These are phyloP conservation scores for Nidula niveotomentosa DNA, from an alignment of 1,284 basidiomycete genomes.

Conservation along the genomic window DNA sequence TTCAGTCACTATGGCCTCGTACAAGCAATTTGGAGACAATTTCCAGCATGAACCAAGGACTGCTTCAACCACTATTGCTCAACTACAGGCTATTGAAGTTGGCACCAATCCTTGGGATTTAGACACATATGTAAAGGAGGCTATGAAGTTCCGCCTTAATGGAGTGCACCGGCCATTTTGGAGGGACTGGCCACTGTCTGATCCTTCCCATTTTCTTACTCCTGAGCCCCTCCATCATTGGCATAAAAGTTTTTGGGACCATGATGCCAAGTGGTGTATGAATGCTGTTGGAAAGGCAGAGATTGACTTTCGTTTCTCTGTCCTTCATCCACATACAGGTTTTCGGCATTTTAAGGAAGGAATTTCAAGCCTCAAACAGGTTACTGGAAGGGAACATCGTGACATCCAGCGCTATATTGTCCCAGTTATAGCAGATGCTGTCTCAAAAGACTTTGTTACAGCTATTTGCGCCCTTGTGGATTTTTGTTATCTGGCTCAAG, in stretches of 20 bases:
- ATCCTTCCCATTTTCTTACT: slow-evolving; percentile 23
- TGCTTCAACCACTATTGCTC: slow-evolving; percentile 13
- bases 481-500: slow-evolving; percentile 27
- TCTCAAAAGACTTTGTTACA: slow-evolving; percentile 15
- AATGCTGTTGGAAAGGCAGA: slow-evolving; percentile 16
- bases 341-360: slow-evolving; percentile 24
- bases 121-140: slow-evolving; percentile 10
- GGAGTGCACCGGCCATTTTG: slow-evolving; percentile 27
- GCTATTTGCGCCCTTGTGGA: slow-evolving; percentile 25
- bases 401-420: slow-evolving; percentile 25
- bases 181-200: slow-evolving; percentile 21
- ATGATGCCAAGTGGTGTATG: slow-evolving; percentile 25
- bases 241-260: slow-evolving; percentile 28
- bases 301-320: slow-evolving; percentile 24
- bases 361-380: slow-evolving; percentile 25
- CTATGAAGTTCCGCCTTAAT: slow-evolving; percentile 15
- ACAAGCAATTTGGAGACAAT: slow-evolving; percentile 20
- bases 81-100: slow-evolving; percentile 9
- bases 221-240: slow-evolving; percentile 28
- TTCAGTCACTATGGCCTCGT: slow-evolving; percentile 20
- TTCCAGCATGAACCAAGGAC: slow-evolving; percentile 19
- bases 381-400: slow-evolving; percentile 22
- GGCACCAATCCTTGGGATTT: slow-evolving; percentile 14
- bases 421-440: slow-evolving; percentile 22
- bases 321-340: slow-evolving; percentile 20